Evolutionary conservation across 2,329 filamentous ascomycete species (phyloP), one percentile per base, ranked within the genome.

Genomic region (Exophiala spinifera): DNA sequence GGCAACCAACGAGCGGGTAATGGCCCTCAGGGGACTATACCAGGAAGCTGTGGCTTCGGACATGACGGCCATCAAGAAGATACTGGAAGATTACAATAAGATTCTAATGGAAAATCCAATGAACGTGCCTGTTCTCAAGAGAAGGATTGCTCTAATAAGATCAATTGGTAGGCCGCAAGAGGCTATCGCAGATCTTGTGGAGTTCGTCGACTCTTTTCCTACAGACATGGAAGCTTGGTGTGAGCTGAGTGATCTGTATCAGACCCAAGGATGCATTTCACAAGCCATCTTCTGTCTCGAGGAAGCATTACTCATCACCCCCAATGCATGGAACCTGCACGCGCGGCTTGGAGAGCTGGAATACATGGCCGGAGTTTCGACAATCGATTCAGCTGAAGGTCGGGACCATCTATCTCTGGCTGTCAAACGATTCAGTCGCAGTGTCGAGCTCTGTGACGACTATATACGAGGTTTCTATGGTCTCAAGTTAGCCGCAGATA

Each of bases 281-380:
- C 92, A 97, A 70, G 88, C 91, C 36, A 84, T 96, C 47, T 96
- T 87, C 70, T 87, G 90, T 56, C 75, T 96, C 42, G 94, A 99
- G 70, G 94, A 99, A 70, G 90, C 95, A 17, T 72, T 99, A 42
- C 76, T 97, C 48, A 78, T 95, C 53, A 82, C 84, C 49, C 92
- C 94, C 3, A 95, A 96, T 74, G 89, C 92, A 17, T 99, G 94
- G 91, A 97, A 95, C 76, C 83, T 95, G 61, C 91, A 96, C 70
- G 91, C 91, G 46, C 84, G 88, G 46, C 73, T 96, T 21, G 94
- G 91, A 14, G 94, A 97, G 70, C 74, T 95, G 28, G 77, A 88
- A 37, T 90, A 89, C 68, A 84, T 95, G 74, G 55, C 61, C 37
- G 55, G 52, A 19, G 31, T 53, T 36, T 46, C 61, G 51, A 62